A percentile compares a stretch with the other conserved stretches of the same genome.
Conservation (phyloP, 2,329 filamentous ascomycete genomes). For the Ophiostoma triangulosporum region DNA sequence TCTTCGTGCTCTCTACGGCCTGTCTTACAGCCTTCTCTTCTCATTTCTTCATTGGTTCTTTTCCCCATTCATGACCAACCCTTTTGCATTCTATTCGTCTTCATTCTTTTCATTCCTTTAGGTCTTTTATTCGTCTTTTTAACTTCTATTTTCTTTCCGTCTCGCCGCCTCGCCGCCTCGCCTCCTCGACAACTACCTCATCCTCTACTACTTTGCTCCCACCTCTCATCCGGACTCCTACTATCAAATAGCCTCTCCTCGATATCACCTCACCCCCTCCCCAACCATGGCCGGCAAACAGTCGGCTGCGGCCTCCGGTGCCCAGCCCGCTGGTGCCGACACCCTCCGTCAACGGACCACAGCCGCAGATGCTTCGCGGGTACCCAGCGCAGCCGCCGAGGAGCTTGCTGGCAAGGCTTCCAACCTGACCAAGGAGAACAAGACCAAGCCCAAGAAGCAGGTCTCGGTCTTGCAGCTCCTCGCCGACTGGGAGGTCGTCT, state of each 20-base stretch:
- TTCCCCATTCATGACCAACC: background rate
- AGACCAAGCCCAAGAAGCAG: conserved; percentile 40
- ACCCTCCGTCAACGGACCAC: conserved; percentile 37
- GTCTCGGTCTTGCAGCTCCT: conserved; percentile 49
- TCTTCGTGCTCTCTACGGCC: background rate
- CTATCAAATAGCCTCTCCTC: background rate
- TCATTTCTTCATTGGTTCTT: background rate
- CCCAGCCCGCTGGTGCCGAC: conserved; percentile 43
- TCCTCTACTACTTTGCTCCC: background rate
- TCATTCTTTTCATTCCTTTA: background rate
- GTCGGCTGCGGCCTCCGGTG: conserved; percentile 44
- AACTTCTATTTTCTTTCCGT: background rate
- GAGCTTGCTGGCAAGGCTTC: conserved; percentile 23
- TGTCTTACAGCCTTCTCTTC: conserved; percentile 1
- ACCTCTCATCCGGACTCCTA: no score
- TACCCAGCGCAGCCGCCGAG: conserved; percentile 25
- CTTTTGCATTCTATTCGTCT: conserved; percentile 1
- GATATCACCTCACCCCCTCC: background rate
- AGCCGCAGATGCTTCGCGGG: background rate
- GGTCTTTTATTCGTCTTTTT: background rate
- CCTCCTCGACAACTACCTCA: background rate
- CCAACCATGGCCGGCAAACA: conserved; percentile 38
- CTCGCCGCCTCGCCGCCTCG: no score
- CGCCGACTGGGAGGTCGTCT: conserved; percentile 48
- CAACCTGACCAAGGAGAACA: conserved; percentile 42